Percentiles rank a stretch among this genome's conserved stretches.
Evolutionary conservation across 2,329 filamentous ascomycete species (phyloP).

Genomic region (Fusarium tupiense): DNA sequence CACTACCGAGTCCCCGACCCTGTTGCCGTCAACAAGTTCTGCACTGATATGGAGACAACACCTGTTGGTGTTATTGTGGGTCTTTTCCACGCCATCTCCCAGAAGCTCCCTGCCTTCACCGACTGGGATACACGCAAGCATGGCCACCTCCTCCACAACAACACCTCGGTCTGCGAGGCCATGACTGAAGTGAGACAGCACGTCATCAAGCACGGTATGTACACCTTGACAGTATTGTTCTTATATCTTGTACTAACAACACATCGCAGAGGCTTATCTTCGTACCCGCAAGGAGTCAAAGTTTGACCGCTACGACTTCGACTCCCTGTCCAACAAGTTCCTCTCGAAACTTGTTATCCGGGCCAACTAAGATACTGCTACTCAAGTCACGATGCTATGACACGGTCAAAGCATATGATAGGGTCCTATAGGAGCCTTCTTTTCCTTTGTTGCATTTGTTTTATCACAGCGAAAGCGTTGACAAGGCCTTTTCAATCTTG

Average conservation of each 20-base stretch:
- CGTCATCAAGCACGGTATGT: slow-evolving; percentile 92
- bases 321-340: slow-evolving; percentile 97
- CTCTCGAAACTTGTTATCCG: slow-evolving; percentile 95
- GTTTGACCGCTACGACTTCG: slow-evolving; percentile 93
- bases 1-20: slow-evolving; percentile 92
- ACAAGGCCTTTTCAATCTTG: slow-evolving; percentile 50
- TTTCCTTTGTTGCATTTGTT: slow-evolving; percentile 47
- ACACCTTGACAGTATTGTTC: not conserved
- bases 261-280: slow-evolving; percentile 79
- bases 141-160: slow-evolving; percentile 89
- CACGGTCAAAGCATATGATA: slow-evolving; percentile 27
- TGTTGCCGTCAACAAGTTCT: slow-evolving; percentile 90
- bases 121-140: slow-evolving; percentile 96
- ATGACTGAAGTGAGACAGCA: slow-evolving; percentile 96
- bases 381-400: slow-evolving; percentile 21
- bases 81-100: slow-evolving; percentile 96
- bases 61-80: slow-evolving; percentile 97
- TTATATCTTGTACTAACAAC: slow-evolving; percentile 35
- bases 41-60: slow-evolving; percentile 94
- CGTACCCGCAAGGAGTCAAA: slow-evolving; percentile 80
- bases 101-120: slow-evolving; percentile 90
- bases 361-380: slow-evolving; percentile 71
- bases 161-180: slow-evolving; percentile 89
- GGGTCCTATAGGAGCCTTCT: slow-evolving; percentile 15
- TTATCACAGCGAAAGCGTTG: slow-evolving; percentile 58